These are phyloP conservation scores for Claviceps paspali DNA, from an alignment of 2,329 filamentous ascomycete species.

Conservation along the genomic window DNA sequence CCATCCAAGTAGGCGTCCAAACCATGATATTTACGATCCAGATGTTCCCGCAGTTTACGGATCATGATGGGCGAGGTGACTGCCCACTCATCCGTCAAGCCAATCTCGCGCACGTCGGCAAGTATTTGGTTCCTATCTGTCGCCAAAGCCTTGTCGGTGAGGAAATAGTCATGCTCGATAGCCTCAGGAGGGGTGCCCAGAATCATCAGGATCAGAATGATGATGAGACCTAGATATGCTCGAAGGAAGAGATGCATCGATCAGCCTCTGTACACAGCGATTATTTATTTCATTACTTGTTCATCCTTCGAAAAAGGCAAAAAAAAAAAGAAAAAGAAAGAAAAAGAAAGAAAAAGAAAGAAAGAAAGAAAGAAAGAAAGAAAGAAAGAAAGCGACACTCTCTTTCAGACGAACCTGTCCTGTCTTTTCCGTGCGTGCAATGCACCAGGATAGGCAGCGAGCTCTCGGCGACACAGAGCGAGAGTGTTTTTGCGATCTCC, in stretches of 20 bases:
- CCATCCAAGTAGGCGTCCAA: constrained; percentile 46
- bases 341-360: background rate
- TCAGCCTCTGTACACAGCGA: no score
- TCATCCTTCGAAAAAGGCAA: no score
- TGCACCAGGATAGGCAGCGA: constrained; percentile 57
- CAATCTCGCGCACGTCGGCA: constrained; percentile 53
- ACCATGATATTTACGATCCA: constrained; percentile 49
- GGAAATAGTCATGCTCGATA: constrained; percentile 56
- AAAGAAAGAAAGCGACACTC: no score
- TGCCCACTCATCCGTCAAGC: constrained; percentile 59
- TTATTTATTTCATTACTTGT: no score
- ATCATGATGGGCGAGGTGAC: constrained; percentile 51
- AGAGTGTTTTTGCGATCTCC: constrained; percentile 35
- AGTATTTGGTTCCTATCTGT: constrained; percentile 48
- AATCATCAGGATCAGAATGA: constrained; percentile 52
- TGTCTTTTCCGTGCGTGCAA: constrained; percentile 82
- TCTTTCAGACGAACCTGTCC: constrained; percentile 27
- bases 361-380: no score
- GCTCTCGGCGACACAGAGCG: constrained; percentile 14
- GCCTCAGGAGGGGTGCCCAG: constrained; percentile 40
- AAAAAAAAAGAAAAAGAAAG: background rate
- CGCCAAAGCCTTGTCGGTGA: constrained; percentile 44
- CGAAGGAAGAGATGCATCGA: background rate
- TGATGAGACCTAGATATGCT: constrained; percentile 43
- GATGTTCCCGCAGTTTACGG: constrained; percentile 36